Evolutionary conservation across 495 filamentous ascomycete species (phyloP).

Genomic region (Penicillium cinerascens): DNA sequence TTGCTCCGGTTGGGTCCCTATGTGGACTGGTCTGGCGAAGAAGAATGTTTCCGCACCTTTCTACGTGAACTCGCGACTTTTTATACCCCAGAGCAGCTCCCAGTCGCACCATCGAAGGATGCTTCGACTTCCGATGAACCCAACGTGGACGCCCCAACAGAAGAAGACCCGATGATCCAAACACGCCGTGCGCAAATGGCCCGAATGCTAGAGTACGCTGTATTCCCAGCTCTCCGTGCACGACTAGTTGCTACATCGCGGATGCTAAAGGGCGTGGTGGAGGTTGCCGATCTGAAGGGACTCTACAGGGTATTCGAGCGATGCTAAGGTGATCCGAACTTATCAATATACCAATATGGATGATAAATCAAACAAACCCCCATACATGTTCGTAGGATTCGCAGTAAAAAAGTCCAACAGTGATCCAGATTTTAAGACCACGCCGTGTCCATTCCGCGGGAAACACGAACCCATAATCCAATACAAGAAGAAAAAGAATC

Average conservation of each 20-base stretch:
- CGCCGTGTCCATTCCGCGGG: not conserved
- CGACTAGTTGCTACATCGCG: conserved; percentile 79
- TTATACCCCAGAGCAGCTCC: conserved; percentile 84
- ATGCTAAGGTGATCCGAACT: conserved; percentile 52
- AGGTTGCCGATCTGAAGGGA: conserved; percentile 92
- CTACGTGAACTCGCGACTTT: conserved; percentile 85
- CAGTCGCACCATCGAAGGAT: conserved; percentile 41
- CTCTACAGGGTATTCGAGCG: conserved; percentile 97
- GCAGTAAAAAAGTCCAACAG: not conserved
- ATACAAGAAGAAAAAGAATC: conserved; percentile 4
- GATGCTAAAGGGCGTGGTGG: conserved; percentile 74
- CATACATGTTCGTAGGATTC: not conserved
- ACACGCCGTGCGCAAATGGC: conserved; percentile 62
- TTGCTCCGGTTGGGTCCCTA: conserved; percentile 83
- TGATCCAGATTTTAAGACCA: conserved; percentile 3
- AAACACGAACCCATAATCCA: conserved; percentile 4
- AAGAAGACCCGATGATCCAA: conserved; percentile 46
- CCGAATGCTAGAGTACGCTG: conserved; percentile 71
- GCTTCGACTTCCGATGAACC: not conserved
- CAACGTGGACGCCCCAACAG: conserved; percentile 20
- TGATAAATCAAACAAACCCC: not conserved
- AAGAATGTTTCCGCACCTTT: conserved; percentile 81
- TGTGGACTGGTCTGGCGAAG: conserved; percentile 82
- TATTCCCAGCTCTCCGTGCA: conserved; percentile 86
- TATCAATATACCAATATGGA: not conserved